These are phyloP conservation scores for Aspergillus amoenus DNA, from an alignment of 2,329 filamentous ascomycete genomes.

Conservation along the genomic window DNA sequence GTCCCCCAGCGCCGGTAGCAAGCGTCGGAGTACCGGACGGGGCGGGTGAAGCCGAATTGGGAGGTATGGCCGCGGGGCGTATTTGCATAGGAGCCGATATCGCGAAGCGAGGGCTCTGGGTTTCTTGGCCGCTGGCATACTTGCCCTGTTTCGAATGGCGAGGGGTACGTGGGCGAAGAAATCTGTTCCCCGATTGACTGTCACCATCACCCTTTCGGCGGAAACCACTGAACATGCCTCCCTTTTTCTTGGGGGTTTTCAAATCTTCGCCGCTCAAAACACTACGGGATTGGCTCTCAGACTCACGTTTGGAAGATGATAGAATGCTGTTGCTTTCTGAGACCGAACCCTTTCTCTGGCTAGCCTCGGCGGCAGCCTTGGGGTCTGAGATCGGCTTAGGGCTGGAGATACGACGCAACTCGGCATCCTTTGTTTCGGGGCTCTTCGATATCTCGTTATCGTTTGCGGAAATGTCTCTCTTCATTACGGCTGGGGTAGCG, in stretches of 20 bases:
- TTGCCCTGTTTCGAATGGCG: slow-evolving; percentile 10
- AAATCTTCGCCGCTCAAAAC: slow-evolving; percentile 1
- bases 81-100: background rate
- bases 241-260: slow-evolving; percentile 12
- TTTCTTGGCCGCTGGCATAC: background rate
- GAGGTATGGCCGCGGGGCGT: background rate
- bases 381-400: background rate
- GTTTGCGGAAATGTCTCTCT: background rate
- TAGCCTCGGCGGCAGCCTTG: background rate
- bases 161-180: slow-evolving; percentile 6
- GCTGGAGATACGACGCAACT: background rate
- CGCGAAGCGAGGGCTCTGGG: slow-evolving; percentile 6
- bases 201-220: slow-evolving; percentile 10
- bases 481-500: background rate
- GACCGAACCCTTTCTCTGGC: background rate
- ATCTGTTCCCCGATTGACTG: slow-evolving; percentile 7
- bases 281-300: slow-evolving; percentile 2
- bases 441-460: background rate
- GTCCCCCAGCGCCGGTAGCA: background rate
- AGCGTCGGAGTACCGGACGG: background rate
- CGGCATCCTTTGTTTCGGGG: slow-evolving; percentile 3
- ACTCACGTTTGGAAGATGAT: slow-evolving; percentile 4
- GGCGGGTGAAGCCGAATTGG: background rate
- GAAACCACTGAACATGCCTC: slow-evolving; percentile 13
- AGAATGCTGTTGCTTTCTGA: background rate